A percentile compares a stretch with the other conserved stretches of the same genome.
Conservation (phyloP, 352 stramenopile genomes). For the Globisporangium paroecandrum region DNA sequence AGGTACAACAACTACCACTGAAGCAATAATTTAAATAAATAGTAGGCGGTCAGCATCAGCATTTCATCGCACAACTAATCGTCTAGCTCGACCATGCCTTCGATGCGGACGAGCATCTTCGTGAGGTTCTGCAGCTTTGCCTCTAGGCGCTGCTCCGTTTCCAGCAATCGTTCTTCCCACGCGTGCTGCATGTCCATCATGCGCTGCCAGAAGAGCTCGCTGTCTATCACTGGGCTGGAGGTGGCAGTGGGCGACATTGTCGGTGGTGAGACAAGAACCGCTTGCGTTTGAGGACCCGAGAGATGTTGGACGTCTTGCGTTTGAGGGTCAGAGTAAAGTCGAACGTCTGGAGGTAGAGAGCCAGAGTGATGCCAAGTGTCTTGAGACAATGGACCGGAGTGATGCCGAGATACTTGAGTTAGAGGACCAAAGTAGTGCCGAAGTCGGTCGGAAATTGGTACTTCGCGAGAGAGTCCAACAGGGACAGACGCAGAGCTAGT, state of each 20-base stretch:
- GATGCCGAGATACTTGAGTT: background rate
- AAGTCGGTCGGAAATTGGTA: background rate
- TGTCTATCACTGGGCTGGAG: constrained; percentile 15
- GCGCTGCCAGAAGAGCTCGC: constrained; percentile 46
- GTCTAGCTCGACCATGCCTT: constrained; percentile 55
- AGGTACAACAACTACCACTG: background rate
- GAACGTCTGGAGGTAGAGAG: background rate
- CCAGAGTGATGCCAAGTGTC: background rate
- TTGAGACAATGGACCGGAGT: background rate
- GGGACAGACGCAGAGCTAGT: background rate
- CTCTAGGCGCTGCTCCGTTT: constrained; percentile 68
- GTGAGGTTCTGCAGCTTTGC: constrained; percentile 62
- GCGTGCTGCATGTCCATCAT: constrained; percentile 55
- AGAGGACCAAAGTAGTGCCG: background rate
- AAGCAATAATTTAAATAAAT: background rate
- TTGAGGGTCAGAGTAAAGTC: too few relatives aligned
- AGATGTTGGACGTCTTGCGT: background rate
- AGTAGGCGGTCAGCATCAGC: too few relatives aligned
- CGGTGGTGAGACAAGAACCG: background rate
- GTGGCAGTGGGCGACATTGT: background rate
- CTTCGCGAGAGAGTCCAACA: background rate
- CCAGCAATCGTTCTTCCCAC: constrained; percentile 52
- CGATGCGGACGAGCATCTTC: constrained; percentile 64
- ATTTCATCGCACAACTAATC: constrained; percentile 20
- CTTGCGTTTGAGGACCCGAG: background rate